These are phyloP conservation scores for Sergeia podlipaevii DNA, from an alignment of 208 protist species.

Conservation along the genomic window DNA sequence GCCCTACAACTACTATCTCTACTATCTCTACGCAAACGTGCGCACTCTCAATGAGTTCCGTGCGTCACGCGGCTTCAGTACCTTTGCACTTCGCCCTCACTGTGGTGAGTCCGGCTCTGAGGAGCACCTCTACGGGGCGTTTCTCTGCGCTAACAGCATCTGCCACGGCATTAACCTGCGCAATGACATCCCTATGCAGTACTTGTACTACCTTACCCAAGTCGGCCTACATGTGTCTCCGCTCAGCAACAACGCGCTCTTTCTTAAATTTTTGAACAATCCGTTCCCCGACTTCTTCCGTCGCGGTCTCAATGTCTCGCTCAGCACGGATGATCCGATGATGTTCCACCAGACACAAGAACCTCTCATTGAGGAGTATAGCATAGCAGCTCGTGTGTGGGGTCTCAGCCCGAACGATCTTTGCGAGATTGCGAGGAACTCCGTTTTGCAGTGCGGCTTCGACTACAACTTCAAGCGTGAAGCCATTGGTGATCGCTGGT, in stretches of 20 bases:
- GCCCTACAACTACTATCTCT: slow-evolving; percentile 98
- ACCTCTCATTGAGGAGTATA: slow-evolving; percentile 93
- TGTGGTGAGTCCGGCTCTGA: slow-evolving; percentile 94
- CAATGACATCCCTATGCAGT: slow-evolving; percentile 95
- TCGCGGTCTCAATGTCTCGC: slow-evolving; percentile 96
- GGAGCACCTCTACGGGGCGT: slow-evolving; percentile 94
- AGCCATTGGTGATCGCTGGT: slow-evolving; percentile 87
- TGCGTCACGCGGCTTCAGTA: slow-evolving; percentile 86
- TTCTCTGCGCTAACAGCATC: slow-evolving; percentile 95
- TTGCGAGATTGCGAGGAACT: slow-evolving; percentile 92
- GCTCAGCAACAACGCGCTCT: slow-evolving; percentile 99
- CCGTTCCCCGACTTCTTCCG: slow-evolving; percentile 97
- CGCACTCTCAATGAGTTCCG: slow-evolving; percentile 96
- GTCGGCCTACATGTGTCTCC: slow-evolving; percentile 98
- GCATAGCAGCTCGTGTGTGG: slow-evolving; percentile 92
- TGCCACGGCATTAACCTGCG: slow-evolving; percentile 97
- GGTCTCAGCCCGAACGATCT: slow-evolving; percentile 87
- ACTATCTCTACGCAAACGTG: slow-evolving; percentile 99
- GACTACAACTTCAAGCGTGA: slow-evolving; percentile 84
- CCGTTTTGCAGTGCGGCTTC: slow-evolving; percentile 90
- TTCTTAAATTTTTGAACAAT: slow-evolving; percentile 96
- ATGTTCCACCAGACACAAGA: slow-evolving; percentile 98
- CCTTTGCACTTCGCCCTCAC: slow-evolving; percentile 98
- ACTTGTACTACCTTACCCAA: slow-evolving; percentile 98
- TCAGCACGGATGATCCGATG: slow-evolving; percentile 96